A percentile compares a stretch with the other conserved stretches of the same genome.
Conservation (phyloP, 2,329 filamentous ascomycete species). For the Alternaria sp. region DNA sequence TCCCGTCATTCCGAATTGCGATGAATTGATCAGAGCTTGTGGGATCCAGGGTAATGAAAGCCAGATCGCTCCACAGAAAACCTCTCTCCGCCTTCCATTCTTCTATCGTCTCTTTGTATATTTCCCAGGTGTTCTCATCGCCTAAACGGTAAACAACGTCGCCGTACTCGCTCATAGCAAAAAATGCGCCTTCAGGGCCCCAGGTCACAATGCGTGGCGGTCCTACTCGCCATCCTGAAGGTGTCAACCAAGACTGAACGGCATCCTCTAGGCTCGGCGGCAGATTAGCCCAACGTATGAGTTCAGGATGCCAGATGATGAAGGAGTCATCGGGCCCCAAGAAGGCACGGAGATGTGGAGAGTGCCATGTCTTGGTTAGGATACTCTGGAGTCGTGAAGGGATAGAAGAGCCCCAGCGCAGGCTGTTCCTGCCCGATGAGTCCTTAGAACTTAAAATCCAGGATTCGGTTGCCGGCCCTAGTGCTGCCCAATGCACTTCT, state of each 20-base stretch:
- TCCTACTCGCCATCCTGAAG: slow-evolving; percentile 48
- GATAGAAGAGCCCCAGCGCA: slow-evolving; percentile 42
- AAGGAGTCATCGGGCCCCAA: slow-evolving; percentile 44
- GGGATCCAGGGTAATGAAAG: slow-evolving; percentile 45
- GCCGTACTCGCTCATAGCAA: slow-evolving; percentile 51
- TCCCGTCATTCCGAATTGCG: slow-evolving; percentile 45
- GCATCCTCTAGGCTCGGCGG: slow-evolving; percentile 41
- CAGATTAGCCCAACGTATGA: slow-evolving; percentile 45
- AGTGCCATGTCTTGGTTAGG: slow-evolving; percentile 39
- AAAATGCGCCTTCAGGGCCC: slow-evolving; percentile 45
- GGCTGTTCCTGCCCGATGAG: slow-evolving; percentile 31
- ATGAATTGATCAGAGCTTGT: slow-evolving; percentile 46
- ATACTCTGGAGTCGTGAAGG: slow-evolving; percentile 35
- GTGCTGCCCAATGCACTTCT: slow-evolving; percentile 45
- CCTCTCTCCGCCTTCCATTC: slow-evolving; percentile 46
- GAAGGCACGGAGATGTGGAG: slow-evolving; percentile 42
- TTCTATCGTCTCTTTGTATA: slow-evolving; percentile 47
- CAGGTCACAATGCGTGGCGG: slow-evolving; percentile 46
- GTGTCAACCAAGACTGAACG: slow-evolving; percentile 50
- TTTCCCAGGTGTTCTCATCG: slow-evolving; percentile 36
- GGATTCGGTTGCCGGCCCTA: slow-evolving; percentile 42
- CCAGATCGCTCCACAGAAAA: slow-evolving; percentile 44
- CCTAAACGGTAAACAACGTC: slow-evolving; percentile 43
- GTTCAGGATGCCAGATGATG: slow-evolving; percentile 48
- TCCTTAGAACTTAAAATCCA: slow-evolving; percentile 49